Evolutionary conservation across 331 rosid genomes (phyloP), one percentile per base, ranked within the genome.

Genomic region (Arachis monticola): DNA sequence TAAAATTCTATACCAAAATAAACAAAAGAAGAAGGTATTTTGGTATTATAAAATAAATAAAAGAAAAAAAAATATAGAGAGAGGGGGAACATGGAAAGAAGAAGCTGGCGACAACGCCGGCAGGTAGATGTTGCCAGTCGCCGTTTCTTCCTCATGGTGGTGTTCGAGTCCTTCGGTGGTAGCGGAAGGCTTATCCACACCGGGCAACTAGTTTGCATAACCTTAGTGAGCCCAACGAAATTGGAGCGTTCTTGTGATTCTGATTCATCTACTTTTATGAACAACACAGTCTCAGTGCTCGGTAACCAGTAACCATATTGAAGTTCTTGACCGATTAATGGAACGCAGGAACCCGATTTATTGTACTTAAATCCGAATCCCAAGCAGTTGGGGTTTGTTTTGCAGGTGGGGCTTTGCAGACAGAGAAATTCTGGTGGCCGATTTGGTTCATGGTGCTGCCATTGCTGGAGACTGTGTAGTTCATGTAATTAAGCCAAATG

Each of bases 231-330:
- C 13, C 95, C 98, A 1, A 67, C 78, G 89, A 94, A 94, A 7
- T 85, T 90, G 0, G 92, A 5, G 2, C 0, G 7, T 8, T 86
- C 90, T 8, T 86, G 89, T 0, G 75, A 41, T 74, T 88, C 97
- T 1, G 86, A 60, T 13, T 12, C 8, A 63, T 88, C 92, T 0
- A 94, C 88, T 2, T 81, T 86, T 6, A 94, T 66, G 67, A 81
- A 94, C 83, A 92, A 55, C 11, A 87, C 85, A 2, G 30, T 22
- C 59, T 91, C 91, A 0, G 87, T 72, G 1, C 87, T 96, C 0
- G 97, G 98, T 10, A 96, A 88, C 98, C 98, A 94, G 32, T 72
- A 84, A 41, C 97, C 98, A 80, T 85, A 85, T 0, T 52, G 44
- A 32, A 94, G 80, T 40, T 38, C 1, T 11, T 48, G 6, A 2